Conservation (phyloP, 345 rosid species). For the Aurinia saxatilis region DNA sequence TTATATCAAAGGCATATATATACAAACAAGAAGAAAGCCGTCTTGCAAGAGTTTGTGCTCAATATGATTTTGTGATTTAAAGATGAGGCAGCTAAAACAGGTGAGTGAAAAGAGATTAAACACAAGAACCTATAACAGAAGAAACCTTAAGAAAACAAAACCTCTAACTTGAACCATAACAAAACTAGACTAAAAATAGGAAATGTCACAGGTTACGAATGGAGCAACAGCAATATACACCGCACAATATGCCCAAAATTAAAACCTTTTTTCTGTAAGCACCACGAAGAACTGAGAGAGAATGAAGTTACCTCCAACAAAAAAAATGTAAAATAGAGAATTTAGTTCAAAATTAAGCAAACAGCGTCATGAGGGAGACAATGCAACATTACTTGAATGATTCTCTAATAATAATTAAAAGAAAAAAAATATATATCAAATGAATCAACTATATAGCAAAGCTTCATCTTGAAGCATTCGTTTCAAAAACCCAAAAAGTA, state of each 20-base stretch:
- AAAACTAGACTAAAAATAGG: background rate
- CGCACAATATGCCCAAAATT: slow-evolving; percentile 1
- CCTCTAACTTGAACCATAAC: background rate
- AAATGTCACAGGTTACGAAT: slow-evolving; percentile 3
- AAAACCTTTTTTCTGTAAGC: background rate
- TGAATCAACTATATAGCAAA: slow-evolving; percentile 3
- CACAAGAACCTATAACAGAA: slow-evolving; percentile 1
- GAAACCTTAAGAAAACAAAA: background rate
- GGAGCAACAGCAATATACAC: slow-evolving; percentile 4
- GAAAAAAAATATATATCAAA: background rate
- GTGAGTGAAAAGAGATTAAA: slow-evolving; percentile 6
- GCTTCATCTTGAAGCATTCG: slow-evolving; percentile 18
- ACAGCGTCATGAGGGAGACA: slow-evolving; percentile 14
- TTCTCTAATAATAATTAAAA: background rate
- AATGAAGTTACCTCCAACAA: background rate
- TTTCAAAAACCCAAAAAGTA: background rate
- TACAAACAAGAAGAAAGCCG: background rate
- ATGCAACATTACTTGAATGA: background rate
- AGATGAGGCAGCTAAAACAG: background rate
- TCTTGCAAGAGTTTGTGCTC: background rate
- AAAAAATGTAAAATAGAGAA: background rate
- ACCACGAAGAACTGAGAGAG: background rate
- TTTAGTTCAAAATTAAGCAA: background rate
- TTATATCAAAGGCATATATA: background rate
- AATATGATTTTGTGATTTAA: background rate